Evolutionary conservation across 768 basidiomycete species (phyloP), one percentile per base, ranked within the genome.

Genomic region (Lactifluus pinguis): DNA sequence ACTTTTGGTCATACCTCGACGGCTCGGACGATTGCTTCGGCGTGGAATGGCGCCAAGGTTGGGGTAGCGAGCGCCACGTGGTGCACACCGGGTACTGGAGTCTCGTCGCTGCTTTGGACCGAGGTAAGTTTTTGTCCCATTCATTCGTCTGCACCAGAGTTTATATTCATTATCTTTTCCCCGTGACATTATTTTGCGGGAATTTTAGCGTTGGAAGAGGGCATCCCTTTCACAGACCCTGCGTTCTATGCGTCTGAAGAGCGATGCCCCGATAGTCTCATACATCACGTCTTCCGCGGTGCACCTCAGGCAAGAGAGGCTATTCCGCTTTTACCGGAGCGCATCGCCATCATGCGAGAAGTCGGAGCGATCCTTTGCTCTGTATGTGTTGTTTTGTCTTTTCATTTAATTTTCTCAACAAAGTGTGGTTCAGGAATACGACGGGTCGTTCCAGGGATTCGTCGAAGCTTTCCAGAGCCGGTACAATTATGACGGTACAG

Each of bases 81-180:
- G 74, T 86, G 25, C 85, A 83, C 71, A 92, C 88, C 0, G 92
- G 92, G 0, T 95, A 95, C 68, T 92, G 90, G 89, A 87, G 86
- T 63, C 75, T 95, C 6, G 83, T 92, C 9, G 91, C 93, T 36
- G 83, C 89, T 1, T 69, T 94, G n/a, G 83, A 93, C 69, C 76
- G 86, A 78, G 92, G 91, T 89, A 64, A 44, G 75, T 21, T 17
- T 25, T 30, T 21, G 55, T 17, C 14, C 36, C 42, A 1, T 25
- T 2, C 25, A 25, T 25, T 25, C 25, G 25, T 25, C 11, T 8
- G 8, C 55, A 8, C 44, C 25, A 25, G n/a, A n/a, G n/a, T n/a
- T n/a, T n/a, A n/a, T n/a, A n/a, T n/a, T n/a, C 2, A 25, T 25
- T 25, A 25, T 1, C 2, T 29, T 48, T 10, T 21, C 10, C n/a